Evolutionary conservation across 2,329 filamentous ascomycete genomes (phyloP).

Genomic region (Sphaerostilbella broomeana): DNA sequence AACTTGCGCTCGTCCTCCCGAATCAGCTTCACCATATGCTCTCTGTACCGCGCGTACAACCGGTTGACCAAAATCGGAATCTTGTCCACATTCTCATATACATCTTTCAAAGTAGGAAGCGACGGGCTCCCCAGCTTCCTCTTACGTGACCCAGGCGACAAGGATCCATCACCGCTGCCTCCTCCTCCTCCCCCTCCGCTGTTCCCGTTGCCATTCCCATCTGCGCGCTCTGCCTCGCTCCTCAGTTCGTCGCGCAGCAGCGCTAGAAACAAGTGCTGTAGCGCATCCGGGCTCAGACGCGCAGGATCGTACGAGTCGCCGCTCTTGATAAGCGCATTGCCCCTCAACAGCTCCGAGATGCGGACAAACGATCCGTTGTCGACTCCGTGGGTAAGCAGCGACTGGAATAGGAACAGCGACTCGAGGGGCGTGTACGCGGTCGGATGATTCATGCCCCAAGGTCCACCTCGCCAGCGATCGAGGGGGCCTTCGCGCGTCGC

Average conservation of each 20-base stretch:
- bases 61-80: slow-evolving; percentile 65
- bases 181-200: neutral
- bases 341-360: slow-evolving; percentile 68
- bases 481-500: slow-evolving; percentile 48
- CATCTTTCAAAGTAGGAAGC: slow-evolving; percentile 59
- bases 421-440: slow-evolving; percentile 77
- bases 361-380: slow-evolving; percentile 59
- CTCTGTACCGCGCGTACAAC: slow-evolving; percentile 69
- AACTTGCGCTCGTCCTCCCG: slow-evolving; percentile 66
- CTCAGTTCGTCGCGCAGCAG: slow-evolving; percentile 68
- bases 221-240: slow-evolving; percentile 37
- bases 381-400: slow-evolving; percentile 61
- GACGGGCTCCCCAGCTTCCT: slow-evolving; percentile 64
- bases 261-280: slow-evolving; percentile 71
- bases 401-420: slow-evolving; percentile 78
- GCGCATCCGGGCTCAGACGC: slow-evolving; percentile 68
- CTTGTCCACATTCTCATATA: slow-evolving; percentile 57
- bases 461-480: slow-evolving; percentile 50
- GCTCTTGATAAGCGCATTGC: slow-evolving; percentile 64
- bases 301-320: slow-evolving; percentile 64
- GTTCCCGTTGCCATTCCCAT: slow-evolving; percentile 13
- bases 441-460: slow-evolving; percentile 49
- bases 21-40: slow-evolving; percentile 63
- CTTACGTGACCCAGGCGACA: slow-evolving; percentile 58
- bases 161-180: slow-evolving; percentile 34